Percentiles rank a stretch among this genome's conserved stretches.
phyloP scores from a whole-genome alignment of 768 basidiomycete genomes.

The Mycena floridula region DNA sequence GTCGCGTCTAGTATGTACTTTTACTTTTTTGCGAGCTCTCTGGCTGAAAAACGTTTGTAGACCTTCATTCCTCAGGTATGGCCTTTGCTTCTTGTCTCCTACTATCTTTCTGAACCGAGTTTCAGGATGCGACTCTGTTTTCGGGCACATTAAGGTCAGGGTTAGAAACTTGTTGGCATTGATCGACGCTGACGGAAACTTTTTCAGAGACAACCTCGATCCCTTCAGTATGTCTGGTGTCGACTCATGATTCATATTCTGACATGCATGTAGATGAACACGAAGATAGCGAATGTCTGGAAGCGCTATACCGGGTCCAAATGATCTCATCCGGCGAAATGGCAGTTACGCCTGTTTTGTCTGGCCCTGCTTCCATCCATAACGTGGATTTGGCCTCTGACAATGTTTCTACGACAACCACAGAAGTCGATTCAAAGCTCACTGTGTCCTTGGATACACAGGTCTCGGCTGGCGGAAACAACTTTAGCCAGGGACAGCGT shows the following conservation, averaged over 20 bases:
- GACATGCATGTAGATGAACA: conserved; percentile 60
- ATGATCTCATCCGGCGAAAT: conserved; percentile 51
- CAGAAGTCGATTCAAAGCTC: conserved; percentile 51
- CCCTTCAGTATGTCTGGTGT: conserved; percentile 34
- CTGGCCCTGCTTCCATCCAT: conserved; percentile 36
- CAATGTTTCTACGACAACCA: conserved; percentile 26
- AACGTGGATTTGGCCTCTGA: conserved; percentile 16
- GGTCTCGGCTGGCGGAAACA: conserved; percentile 80
- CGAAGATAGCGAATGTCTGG: conserved; percentile 71
- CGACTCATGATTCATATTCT: not conserved
- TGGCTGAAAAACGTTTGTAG: conserved; percentile 23
- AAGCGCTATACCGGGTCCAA: conserved; percentile 78
- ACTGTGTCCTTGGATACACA: conserved; percentile 66
- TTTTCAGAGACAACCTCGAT: conserved; percentile 50
- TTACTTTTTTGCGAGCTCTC: not conserved
- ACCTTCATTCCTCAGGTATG: conserved; percentile 62
- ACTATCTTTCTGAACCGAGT: too few relatives aligned
- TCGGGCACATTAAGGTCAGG: conserved; percentile 57
- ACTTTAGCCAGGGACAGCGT: conserved; percentile 90
- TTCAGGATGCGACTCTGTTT: conserved; percentile 46
- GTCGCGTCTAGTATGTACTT: conserved; percentile 55
- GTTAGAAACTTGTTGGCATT: too few relatives aligned
- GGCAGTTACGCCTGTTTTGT: conserved; percentile 31
- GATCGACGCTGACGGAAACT: too few relatives aligned
- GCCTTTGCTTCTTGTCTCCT: too few relatives aligned